phyloP scores from a whole-genome alignment of 768 basidiomycete species.

The Agaricus sinodeliciosus region DNA sequence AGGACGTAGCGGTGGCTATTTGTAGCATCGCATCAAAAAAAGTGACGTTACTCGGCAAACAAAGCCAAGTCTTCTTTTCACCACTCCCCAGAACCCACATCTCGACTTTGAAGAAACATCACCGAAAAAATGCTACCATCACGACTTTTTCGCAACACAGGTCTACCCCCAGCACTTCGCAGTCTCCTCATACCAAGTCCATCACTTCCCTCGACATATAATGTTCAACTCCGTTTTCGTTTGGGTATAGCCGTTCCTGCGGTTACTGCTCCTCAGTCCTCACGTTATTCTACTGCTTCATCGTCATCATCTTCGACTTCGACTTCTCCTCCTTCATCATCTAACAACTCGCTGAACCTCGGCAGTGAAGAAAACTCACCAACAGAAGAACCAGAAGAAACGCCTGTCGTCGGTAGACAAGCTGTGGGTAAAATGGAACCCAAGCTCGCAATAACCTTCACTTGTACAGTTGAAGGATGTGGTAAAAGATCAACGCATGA shows the following conservation, averaged over 20 bases:
- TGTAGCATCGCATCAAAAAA: too few relatives aligned
- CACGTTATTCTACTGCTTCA: constrained; percentile 10
- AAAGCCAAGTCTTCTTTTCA: too few relatives aligned
- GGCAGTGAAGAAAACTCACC: background rate
- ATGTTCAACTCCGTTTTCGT: constrained; percentile 29
- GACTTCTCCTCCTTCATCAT: background rate
- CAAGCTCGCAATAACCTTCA: constrained; percentile 72
- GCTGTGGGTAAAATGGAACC: constrained; percentile 34
- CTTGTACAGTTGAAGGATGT: constrained; percentile 75
- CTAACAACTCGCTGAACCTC: background rate
- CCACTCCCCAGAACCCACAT: too few relatives aligned
- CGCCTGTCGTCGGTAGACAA: background rate
- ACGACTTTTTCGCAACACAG: constrained; percentile 36
- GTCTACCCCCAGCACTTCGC: constrained; percentile 37
- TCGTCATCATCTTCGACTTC: background rate
- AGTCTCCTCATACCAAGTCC: constrained; percentile 30
- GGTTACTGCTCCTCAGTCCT: constrained; percentile 10
- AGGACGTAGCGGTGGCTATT: too few relatives aligned
- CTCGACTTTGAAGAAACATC: too few relatives aligned
- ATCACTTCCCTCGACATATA: constrained; percentile 24
- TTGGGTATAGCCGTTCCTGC: constrained; percentile 17
- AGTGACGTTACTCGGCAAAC: too few relatives aligned
- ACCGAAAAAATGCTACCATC: constrained; percentile 44
- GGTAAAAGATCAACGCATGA: constrained; percentile 76
- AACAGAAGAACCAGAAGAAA: background rate